A percentile compares a stretch with the other conserved stretches of the same genome.
phyloP scores from a whole-genome alignment of 441 rosid species.

The Aleurites moluccanus region DNA sequence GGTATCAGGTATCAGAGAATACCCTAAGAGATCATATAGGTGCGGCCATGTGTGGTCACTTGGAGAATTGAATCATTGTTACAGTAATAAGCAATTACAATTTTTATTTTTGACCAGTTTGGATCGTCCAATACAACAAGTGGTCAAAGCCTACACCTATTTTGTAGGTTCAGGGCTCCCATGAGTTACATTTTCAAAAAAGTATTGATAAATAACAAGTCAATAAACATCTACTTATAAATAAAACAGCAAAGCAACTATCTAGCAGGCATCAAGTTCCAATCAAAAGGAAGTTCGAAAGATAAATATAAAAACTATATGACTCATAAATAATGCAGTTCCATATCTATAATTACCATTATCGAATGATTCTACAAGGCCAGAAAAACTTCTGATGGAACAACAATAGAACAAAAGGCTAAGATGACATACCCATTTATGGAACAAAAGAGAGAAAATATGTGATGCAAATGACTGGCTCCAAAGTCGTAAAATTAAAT shows the following conservation, averaged over 20 bases:
- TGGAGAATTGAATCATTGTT: neutral
- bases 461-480: conserved; percentile 97
- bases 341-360: neutral
- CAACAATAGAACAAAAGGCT: neutral
- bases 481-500: conserved; percentile 92
- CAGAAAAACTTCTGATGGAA: neutral
- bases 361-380: neutral
- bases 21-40: neutral
- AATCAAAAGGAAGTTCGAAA: neutral
- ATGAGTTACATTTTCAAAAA: neutral
- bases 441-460: conserved; percentile 81
- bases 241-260: neutral
- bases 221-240: neutral
- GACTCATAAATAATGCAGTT: neutral
- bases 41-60: neutral
- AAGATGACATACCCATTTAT: conserved; percentile 72
- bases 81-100: neutral
- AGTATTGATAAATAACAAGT: neutral
- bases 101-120: conserved; percentile 1
- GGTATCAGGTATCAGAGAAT: neutral
- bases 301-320: neutral
- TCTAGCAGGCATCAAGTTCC: neutral
- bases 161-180: neutral
- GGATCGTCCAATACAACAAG: neutral
- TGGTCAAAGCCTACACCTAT: neutral